phyloP scores from a whole-genome alignment of 1,284 basidiomycete genomes.

The Malassezia cuniculi region DNA sequence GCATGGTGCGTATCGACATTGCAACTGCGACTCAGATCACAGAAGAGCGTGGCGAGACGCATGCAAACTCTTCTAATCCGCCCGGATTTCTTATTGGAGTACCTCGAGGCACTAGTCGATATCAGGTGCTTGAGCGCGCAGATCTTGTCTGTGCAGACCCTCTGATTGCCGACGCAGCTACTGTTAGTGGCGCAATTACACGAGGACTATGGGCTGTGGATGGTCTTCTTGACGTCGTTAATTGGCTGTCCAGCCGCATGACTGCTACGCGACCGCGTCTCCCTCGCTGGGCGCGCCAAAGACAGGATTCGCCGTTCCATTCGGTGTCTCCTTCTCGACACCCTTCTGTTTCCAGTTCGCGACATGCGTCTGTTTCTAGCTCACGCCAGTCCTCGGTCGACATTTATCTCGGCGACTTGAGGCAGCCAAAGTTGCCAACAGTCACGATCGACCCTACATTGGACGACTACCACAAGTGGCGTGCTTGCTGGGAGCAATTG shows the following conservation, averaged over 20 bases:
- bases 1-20: slow-evolving; percentile 2
- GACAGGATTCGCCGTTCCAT: too few species aligned
- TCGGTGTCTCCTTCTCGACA: background rate
- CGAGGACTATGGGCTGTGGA: slow-evolving; percentile 3
- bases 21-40: slow-evolving; percentile 2
- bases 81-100: slow-evolving; percentile 4
- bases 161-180: background rate
- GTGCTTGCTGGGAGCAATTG: slow-evolving; percentile 6
- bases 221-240: slow-evolving; percentile 2
- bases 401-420: background rate
- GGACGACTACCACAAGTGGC: background rate
- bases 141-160: slow-evolving; percentile 1
- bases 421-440: too few species aligned
- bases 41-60: background rate
- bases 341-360: background rate
- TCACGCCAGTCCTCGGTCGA: slow-evolving; percentile 1
- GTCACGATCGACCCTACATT: slow-evolving; percentile 5
- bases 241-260: slow-evolving; percentile 1
- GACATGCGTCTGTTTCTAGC: background rate
- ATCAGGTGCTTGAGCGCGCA: slow-evolving; percentile 1
- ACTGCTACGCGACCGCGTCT: slow-evolving; percentile 1
- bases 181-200: background rate
- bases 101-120: slow-evolving; percentile 1
- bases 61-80: background rate
- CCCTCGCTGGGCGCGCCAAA: slow-evolving; percentile 5